These are phyloP conservation scores for Diddensiella transvaalensis DNA, from an alignment of 805 yeast species.

Conservation along the genomic window DNA sequence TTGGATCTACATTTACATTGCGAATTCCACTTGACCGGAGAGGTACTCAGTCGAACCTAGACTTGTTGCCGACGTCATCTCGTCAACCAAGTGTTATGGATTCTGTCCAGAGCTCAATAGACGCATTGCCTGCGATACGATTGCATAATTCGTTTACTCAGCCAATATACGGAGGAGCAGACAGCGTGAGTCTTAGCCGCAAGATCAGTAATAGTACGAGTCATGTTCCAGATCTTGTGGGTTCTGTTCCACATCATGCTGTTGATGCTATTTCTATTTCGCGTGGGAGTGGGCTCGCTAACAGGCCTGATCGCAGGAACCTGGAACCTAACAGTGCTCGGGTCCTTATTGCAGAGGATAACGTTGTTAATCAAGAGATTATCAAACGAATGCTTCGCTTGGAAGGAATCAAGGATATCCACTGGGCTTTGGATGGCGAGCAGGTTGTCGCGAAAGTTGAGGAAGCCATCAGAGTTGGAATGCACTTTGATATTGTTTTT, in stretches of 20 bases:
- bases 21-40: constrained; percentile 43
- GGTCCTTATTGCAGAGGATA: constrained; percentile 89
- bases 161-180: background rate
- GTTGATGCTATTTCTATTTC: background rate
- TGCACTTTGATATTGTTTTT: constrained; percentile 65
- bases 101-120: constrained; percentile 1
- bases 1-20: constrained; percentile 81
- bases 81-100: constrained; percentile 4
- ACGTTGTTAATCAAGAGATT: constrained; percentile 88
- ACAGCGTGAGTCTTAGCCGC: background rate
- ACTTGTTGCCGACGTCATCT: background rate
- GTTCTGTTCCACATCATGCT: background rate
- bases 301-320: too few relatives aligned
- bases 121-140: background rate
- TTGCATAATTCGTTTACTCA: background rate
- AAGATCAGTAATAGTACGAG: background rate
- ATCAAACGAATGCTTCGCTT: constrained; percentile 75
- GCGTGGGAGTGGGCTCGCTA: too few relatives aligned
- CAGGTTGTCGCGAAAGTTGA: constrained; percentile 75
- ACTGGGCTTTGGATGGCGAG: constrained; percentile 81
- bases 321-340: constrained; percentile 7
- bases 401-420: constrained; percentile 69
- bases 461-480: constrained; percentile 35
- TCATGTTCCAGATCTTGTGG: background rate
- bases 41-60: background rate